Base-by-base conservation (phyloP, 345 rosid genomes). In the Eucalyptus viminalis region DNA sequence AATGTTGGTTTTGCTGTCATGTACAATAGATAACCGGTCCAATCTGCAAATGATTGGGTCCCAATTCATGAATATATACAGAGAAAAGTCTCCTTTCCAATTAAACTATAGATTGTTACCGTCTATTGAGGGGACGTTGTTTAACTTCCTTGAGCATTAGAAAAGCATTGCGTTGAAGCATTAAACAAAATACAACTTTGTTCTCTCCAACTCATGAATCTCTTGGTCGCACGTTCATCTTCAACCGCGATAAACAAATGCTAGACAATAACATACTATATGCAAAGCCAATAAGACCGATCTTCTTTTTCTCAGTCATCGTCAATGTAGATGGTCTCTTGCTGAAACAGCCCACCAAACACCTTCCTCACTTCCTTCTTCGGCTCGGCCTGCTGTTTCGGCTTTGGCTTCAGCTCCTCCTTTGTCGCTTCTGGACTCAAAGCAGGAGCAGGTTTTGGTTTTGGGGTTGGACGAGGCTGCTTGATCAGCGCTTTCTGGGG, bases 321-420 rank as follows among this genome's bases (percentile, higher is more conserved):
- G 31, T 97, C 99, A 14, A 97, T 56, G 58, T 95, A 97, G 86
- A 97, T 92, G 49, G 99, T 97, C 92, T 97, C 99, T 91, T 97
- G 99, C 94, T 95, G 87, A 92, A 97, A 97, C 89, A 97, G 89
- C 40, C 99, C 99, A 22, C 99, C 99, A 53, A 97, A 96, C 88
- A 95, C 90, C 90, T 97, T 97, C 93, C 95, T 95, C 89, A 95
- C 95, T 88, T 97, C 98, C 51, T 88, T 88, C 92, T 95, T 92
- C 15, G 92, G 72, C 91, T 96, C 95, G 2, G 91, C 93, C 69
- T 91, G 90, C 85, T 49, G 87, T 86, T 90, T 87, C 49, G 49
- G 89, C 62, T 47, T 87, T 22, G 87, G 56, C 81, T 58, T 45
- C 47, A 34, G 87, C 56, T 85, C 72, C 62, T 67, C 87, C 85